Evolutionary conservation across 345 rosid species (phyloP), one percentile per base, ranked within the genome.

Genomic region (Sisymbrium irio): DNA sequence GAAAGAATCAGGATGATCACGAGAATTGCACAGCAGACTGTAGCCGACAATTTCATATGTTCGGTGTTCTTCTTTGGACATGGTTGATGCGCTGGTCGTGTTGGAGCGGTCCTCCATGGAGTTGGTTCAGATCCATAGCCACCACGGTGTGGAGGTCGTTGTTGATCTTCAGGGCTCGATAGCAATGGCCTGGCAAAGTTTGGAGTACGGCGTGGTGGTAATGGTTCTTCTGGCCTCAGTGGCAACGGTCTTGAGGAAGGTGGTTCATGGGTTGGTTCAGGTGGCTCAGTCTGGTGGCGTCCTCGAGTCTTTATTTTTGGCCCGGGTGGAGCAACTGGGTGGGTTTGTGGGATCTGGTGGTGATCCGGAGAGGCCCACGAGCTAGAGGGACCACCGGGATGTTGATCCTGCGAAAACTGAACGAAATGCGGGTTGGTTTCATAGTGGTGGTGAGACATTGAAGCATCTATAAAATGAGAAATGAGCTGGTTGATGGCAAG

Each of bases 391-490:
- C 68, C 77, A 65, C 73, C 68, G 3, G 67, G 57, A 57, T 71
- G 42, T 59, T 77, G 80, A 57, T 77, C 80, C 63, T 77, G 73
- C 22, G 22, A 12, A 63, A 64, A 61, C 27, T 62, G 77, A 57
- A 75, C 17, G 36, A 89, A 83, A 70, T 87, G 75, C 32, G 96
- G 96, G 80, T 90, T 92, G 65, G 87, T 86, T 55, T 90, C 96
- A 3, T 7, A 55, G 69, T 49, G 80, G 20, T 30, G 68, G 18
- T 27, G 69, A 74, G 78, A 44, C 93, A 87, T 86, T 71, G 60
- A 54, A 25, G 63, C 22, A 17, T 9, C 33, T 37, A 41, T 5
- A n/a, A 57, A 32, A 55, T 27, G 47, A 76, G 25, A 54, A 69
- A 36, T 15, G 75, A 47, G 39, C 22, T 41, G 15, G 20, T 30